Base-by-base conservation (phyloP, 1,284 basidiomycete species). In the Leccinum variabile region DNA sequence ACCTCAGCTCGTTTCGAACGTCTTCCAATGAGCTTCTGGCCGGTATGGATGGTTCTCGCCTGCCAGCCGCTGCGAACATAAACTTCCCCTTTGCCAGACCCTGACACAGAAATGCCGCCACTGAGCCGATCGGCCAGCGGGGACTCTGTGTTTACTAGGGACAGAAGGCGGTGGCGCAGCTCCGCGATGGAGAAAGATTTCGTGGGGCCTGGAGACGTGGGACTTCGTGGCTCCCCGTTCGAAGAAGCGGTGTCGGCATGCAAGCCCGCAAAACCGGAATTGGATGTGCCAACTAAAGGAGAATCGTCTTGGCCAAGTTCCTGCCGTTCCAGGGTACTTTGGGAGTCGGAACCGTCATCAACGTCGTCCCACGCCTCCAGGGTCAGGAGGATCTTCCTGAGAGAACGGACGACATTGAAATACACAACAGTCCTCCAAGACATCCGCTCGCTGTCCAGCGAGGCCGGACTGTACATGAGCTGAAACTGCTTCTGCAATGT, bases 401-500 rank as follows among this genome's bases (percentile, higher is more conserved):
- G 79, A 33, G 90, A 89, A 65, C 86, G 88, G 56, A 90, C 84
- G 69, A 92, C 83, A 76, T 92, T 92, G 78, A 91, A 91, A 75
- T 89, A 91, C 52, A 93, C 85, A 65, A 93, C 90, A n/a, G 87
- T 85, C 56, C 87, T 84, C 91, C 91, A 93, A 28, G 91, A 92
- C 41, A 83, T 75, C 16, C 91, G 89, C 71, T 93, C 91, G 61
- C 84, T 82, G 61, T 93, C 90, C 59, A 93, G 80, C 13, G 87
- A 85, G 59, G 81, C 81, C 1, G 91, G 91, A 66, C 84, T 88
- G 76, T 92, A 92, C 83, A 93, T 89, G 65, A 93, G 84, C 75
- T 93, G 91, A 70, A 93, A 93, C 73, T 93, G 90, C 72, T 92
- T 92, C 73, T 91, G 89, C 35, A 92, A 81, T 1, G 90, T 92